Conservation (phyloP, 192 early-diverging fungal species). For the Mortierella hygrophila region DNA sequence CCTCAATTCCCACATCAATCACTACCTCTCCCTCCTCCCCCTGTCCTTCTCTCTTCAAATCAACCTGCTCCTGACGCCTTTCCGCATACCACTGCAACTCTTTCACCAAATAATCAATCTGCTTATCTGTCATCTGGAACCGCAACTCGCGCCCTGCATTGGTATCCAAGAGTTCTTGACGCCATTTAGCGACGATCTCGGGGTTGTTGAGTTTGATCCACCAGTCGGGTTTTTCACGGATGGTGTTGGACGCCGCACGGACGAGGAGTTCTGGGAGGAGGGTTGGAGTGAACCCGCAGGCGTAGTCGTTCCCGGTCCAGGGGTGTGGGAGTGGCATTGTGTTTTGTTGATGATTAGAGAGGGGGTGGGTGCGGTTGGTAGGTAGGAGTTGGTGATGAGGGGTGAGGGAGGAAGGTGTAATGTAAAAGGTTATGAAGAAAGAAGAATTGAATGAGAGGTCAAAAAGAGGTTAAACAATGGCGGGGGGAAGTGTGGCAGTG, state of each 20-base stretch:
- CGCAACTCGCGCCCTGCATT: not conserved
- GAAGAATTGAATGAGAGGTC: no score
- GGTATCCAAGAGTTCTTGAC: slow-evolving; percentile 17
- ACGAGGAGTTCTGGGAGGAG: slow-evolving; percentile 20
- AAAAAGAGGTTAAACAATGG: no score
- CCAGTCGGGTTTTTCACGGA: slow-evolving; percentile 66
- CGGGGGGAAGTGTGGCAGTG: no score
- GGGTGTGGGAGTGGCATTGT: slow-evolving; percentile 2
- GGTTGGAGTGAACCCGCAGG: slow-evolving; percentile 4
- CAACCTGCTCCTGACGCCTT: slow-evolving; percentile 49
- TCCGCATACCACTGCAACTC: slow-evolving; percentile 58
- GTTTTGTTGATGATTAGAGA: no score
- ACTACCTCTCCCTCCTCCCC: not conserved
- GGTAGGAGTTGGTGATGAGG: no score
- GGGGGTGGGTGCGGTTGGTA: no score
- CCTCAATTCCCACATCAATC: slow-evolving; percentile 20
- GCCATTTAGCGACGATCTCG: slow-evolving; percentile 37
- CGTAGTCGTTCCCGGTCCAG: not conserved
- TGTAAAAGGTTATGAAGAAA: no score
- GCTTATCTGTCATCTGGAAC: slow-evolving; percentile 43
- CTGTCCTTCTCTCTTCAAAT: not conserved
- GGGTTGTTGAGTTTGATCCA: slow-evolving; percentile 41
- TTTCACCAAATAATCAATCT: slow-evolving; percentile 57
- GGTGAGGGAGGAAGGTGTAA: no score
- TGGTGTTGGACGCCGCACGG: slow-evolving; percentile 51